phyloP scores from a whole-genome alignment of 2,329 filamentous ascomycete genomes.

The Colletotrichum tamarilloi region DNA sequence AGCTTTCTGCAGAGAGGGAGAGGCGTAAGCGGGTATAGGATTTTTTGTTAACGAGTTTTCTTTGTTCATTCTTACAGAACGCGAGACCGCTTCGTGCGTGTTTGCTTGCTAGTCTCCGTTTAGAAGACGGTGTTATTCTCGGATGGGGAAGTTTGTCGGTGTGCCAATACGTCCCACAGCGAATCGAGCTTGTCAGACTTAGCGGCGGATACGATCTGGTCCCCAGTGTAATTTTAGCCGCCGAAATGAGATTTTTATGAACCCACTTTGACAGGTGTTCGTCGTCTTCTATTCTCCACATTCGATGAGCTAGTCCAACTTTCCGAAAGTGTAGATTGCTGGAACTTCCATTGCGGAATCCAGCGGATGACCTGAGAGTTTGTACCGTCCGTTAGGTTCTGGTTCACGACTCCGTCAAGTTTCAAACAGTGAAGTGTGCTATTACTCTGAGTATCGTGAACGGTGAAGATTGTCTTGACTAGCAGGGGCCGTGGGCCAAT shows the following conservation, averaged over 20 bases:
- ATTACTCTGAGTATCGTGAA: background rate
- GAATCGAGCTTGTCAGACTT: constrained; percentile 20
- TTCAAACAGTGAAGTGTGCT: background rate
- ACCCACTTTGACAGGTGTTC: background rate
- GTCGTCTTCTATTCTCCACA: too few relatives aligned
- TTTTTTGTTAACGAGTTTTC: constrained; percentile 22
- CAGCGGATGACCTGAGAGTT: background rate
- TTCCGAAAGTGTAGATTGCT: background rate
- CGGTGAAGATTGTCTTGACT: background rate
- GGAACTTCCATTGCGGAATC: background rate
- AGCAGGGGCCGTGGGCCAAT: background rate
- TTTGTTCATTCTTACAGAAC: constrained; percentile 16
- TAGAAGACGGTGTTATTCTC: constrained; percentile 1
- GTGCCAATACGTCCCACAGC: constrained; percentile 6
- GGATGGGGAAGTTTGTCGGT: background rate
- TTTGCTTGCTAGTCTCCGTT: background rate
- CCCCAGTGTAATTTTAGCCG: constrained; percentile 31
- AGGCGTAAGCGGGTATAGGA: background rate
- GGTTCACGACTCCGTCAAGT: background rate
- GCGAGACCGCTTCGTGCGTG: background rate
- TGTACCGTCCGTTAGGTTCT: background rate
- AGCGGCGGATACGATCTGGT: constrained; percentile 23
- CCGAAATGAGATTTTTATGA: constrained; percentile 5
- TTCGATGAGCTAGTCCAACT: too few relatives aligned
- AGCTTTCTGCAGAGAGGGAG: background rate